Conservation (phyloP, 2,329 filamentous ascomycete species). For the Mycocentrospora acerina region DNA sequence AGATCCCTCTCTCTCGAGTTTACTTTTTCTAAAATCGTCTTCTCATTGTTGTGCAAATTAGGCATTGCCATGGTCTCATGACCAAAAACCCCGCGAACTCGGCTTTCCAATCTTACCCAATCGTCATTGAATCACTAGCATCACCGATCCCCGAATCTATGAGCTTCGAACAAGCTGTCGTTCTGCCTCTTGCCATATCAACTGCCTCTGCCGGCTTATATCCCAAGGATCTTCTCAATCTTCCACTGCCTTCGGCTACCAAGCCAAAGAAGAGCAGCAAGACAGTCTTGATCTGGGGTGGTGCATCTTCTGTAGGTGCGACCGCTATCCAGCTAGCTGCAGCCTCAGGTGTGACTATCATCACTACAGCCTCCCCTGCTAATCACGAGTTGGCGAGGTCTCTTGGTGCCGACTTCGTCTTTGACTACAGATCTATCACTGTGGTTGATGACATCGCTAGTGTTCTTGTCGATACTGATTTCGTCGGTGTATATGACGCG, state of each 20-base stretch:
- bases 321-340: constrained; percentile 20
- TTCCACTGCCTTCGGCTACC: too few species aligned
- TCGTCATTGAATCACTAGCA: constrained; percentile 48
- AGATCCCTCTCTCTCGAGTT: too few species aligned
- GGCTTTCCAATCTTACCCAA: constrained; percentile 42
- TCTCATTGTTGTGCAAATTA: too few species aligned
- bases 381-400: constrained; percentile 16
- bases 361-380: constrained; percentile 15
- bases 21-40: too few species aligned
- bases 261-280: constrained; percentile 11
- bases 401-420: constrained; percentile 12
- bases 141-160: constrained; percentile 40
- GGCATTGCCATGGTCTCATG: too few species aligned
- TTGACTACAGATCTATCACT: constrained; percentile 50
- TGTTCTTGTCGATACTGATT: constrained; percentile 18
- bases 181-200: constrained; percentile 43
- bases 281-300: constrained; percentile 47
- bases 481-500: constrained; percentile 48
- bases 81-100: too few species aligned
- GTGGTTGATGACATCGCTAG: constrained; percentile 44
- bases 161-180: constrained; percentile 36
- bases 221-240: constrained; percentile 42
- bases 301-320: constrained; percentile 40
- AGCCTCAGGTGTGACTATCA: constrained; percentile 8
- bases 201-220: constrained; percentile 47